Conservation (phyloP, 345 rosid genomes). For the Angophora floribunda region DNA sequence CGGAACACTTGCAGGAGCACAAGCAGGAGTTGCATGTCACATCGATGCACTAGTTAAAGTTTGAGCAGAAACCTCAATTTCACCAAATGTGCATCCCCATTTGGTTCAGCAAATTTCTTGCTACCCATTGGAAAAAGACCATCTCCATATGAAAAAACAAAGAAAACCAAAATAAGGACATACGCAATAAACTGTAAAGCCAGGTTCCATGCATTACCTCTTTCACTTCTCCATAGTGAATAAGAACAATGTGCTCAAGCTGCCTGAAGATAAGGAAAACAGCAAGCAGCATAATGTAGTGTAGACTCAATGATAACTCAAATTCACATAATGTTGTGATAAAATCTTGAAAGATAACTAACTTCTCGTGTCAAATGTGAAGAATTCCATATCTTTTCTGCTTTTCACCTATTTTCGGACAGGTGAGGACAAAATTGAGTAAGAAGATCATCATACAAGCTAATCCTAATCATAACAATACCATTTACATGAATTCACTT, state of each 20-base stretch:
- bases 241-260: slow-evolving; percentile 62
- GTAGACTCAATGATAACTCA: not conserved
- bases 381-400: not conserved
- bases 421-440: not conserved
- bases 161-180: not conserved
- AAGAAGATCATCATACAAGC: not conserved
- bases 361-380: not conserved
- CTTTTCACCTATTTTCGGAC: not conserved
- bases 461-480: not conserved
- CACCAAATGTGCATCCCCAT: slow-evolving; percentile 69
- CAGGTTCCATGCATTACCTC: slow-evolving; percentile 36
- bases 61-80: slow-evolving; percentile 56
- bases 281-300: not conserved
- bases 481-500: not conserved
- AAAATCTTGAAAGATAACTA: not conserved
- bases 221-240: slow-evolving; percentile 72
- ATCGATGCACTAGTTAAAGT: slow-evolving; percentile 30
- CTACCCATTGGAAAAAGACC: slow-evolving; percentile 8
- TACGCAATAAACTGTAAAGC: not conserved
- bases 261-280: slow-evolving; percentile 35
- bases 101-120: slow-evolving; percentile 23
- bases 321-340: not conserved
- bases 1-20: slow-evolving; percentile 43
- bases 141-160: not conserved
- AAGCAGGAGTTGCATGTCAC: slow-evolving; percentile 40